These are phyloP conservation scores for Neckera pumila DNA, from an alignment of 225 moss, liverwort and hornwort genomes.

Conservation along the genomic window DNA sequence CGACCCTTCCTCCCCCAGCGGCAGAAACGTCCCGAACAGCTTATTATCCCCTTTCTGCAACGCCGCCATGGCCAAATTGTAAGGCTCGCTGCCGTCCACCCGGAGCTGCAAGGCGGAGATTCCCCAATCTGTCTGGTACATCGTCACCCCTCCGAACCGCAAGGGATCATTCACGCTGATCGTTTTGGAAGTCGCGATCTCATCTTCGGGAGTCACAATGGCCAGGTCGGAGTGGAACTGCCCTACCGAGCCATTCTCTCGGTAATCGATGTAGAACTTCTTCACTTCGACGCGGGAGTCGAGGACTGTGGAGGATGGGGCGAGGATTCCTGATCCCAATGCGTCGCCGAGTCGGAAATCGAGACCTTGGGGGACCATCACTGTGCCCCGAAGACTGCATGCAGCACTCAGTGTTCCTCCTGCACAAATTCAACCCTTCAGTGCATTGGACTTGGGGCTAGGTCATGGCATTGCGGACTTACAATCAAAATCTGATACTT, in stretches of 20 bases:
- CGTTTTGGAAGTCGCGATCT: constrained; percentile 28
- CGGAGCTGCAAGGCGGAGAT: constrained; percentile 77
- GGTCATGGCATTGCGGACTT: background rate
- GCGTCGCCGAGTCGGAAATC: constrained; percentile 66
- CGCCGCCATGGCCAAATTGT: constrained; percentile 83
- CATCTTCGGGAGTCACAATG: constrained; percentile 16
- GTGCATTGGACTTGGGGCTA: background rate
- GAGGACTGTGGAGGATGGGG: constrained; percentile 32
- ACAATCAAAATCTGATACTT: background rate
- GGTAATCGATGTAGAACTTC: constrained; percentile 86
- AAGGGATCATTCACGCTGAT: constrained; percentile 87
- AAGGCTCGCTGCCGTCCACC: constrained; percentile 74
- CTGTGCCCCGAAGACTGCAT: constrained; percentile 68
- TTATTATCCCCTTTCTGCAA: constrained; percentile 85
- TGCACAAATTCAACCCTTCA: background rate
- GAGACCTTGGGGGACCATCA: constrained; percentile 84
- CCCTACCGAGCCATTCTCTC: constrained; percentile 59
- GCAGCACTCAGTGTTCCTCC: constrained; percentile 58
- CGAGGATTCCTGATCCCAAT: constrained; percentile 49
- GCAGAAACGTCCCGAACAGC: constrained; percentile 86
- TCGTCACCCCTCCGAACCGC: constrained; percentile 66
- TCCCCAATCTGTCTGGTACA: constrained; percentile 97
- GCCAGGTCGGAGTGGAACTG: constrained; percentile 89
- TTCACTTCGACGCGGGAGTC: constrained; percentile 67
- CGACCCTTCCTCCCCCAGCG: constrained; percentile 50